Conservation (phyloP, 2,329 filamentous ascomycete species). For the Aspergillus luchuensis region DNA sequence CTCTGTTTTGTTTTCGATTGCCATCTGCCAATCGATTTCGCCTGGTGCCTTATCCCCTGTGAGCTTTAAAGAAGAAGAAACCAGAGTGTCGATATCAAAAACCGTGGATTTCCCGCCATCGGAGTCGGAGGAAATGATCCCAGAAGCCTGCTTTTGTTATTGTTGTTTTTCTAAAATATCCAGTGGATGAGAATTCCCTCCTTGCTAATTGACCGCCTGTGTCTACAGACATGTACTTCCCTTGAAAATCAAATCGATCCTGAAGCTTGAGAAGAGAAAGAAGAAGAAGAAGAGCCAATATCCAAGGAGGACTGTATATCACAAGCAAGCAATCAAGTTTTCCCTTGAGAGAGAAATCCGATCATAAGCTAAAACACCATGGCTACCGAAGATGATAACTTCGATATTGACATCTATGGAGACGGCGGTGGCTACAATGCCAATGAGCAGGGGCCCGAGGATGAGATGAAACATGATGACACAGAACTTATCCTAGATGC, state of each 20-base stretch:
- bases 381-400: slow-evolving; percentile 66
- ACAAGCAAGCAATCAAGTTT: slow-evolving; percentile 34
- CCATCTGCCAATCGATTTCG: slow-evolving; percentile 17
- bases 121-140: too few relatives aligned
- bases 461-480: slow-evolving; percentile 41
- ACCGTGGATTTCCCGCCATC: background rate
- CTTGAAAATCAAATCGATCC: slow-evolving; percentile 36
- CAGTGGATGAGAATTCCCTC: slow-evolving; percentile 24
- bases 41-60: background rate
- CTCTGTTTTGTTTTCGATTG: slow-evolving; percentile 15
- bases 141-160: background rate
- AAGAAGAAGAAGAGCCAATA: slow-evolving; percentile 9
- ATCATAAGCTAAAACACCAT: slow-evolving; percentile 40
- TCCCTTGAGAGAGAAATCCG: slow-evolving; percentile 27
- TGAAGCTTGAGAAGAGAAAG: slow-evolving; percentile 24
- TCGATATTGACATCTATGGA: slow-evolving; percentile 71
- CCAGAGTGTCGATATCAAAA: background rate
- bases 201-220: slow-evolving; percentile 44
- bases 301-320: slow-evolving; percentile 41
- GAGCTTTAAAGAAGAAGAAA: slow-evolving; percentile 7
- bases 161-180: slow-evolving; percentile 1
- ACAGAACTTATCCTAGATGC: slow-evolving; percentile 43
- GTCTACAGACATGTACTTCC: slow-evolving; percentile 48
- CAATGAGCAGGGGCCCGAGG: slow-evolving; percentile 47
- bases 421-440: slow-evolving; percentile 55